phyloP scores from a whole-genome alignment of 768 basidiomycete species.

The Austroboletus eburneus region DNA sequence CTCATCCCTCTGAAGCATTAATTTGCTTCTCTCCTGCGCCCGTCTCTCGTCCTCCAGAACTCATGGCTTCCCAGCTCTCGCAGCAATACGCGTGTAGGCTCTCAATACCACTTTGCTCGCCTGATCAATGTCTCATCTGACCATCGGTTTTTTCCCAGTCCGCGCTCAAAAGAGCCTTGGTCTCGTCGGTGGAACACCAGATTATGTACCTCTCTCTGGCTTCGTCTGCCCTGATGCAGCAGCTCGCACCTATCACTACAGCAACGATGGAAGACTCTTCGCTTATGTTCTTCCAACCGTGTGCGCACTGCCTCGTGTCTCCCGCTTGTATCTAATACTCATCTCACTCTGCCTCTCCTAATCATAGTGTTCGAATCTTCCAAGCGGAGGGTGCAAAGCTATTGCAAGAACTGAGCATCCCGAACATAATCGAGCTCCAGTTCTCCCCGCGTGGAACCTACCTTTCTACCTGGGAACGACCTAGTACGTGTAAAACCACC shows the following conservation, averaged over 20 bases:
- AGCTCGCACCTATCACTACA: constrained; percentile 76
- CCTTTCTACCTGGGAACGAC: constrained; percentile 94
- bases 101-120: neutral
- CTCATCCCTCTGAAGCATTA: constrained; percentile 62
- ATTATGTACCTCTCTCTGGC: constrained; percentile 60
- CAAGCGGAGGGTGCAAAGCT: constrained; percentile 71
- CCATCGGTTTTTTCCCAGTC: constrained; percentile 42
- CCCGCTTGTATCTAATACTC: constrained; percentile 4
- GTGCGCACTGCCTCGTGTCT: constrained; percentile 43
- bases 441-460: constrained; percentile 95
- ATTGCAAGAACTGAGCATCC: constrained; percentile 67
- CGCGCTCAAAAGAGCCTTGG: constrained; percentile 94
- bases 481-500: constrained; percentile 40
- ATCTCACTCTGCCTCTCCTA: constrained; percentile 9
- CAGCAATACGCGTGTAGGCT: constrained; percentile 87
- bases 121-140: constrained; percentile 16
- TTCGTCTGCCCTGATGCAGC: constrained; percentile 67
- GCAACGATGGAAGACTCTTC: constrained; percentile 81
- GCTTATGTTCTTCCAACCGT: constrained; percentile 75
- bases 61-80: constrained; percentile 70
- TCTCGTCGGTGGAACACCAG: constrained; percentile 77
- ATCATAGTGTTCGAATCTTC: constrained; percentile 64
- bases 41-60: constrained; percentile 30
- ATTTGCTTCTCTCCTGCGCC: constrained; percentile 59
- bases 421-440: constrained; percentile 76